Conservation (phyloP, 2,329 filamentous ascomycete species). For the Purpureocillium lavendulum region DNA sequence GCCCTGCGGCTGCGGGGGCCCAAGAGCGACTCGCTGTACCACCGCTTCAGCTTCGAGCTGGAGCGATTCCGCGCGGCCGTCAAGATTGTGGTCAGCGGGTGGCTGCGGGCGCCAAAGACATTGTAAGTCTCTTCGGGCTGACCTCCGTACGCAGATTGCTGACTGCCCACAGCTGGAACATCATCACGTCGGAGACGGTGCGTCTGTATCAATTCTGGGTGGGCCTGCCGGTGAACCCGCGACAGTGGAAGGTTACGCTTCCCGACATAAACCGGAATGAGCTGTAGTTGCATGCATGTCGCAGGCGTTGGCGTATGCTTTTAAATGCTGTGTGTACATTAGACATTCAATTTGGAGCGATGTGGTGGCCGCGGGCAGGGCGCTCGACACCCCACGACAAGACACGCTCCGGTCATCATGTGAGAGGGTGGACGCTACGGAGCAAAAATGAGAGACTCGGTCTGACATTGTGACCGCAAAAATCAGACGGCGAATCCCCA, state of each 20-base stretch:
- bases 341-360: too few relatives aligned
- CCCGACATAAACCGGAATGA: conserved; percentile 37
- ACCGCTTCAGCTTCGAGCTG: conserved; percentile 57
- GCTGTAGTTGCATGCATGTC: conserved; percentile 24
- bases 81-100: conserved; percentile 60
- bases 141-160: background rate
- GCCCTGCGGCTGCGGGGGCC: conserved; percentile 16
- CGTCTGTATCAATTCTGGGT: conserved; percentile 43
- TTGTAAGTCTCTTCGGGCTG: conserved; percentile 49
- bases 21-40: conserved; percentile 28
- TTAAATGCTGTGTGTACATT: too few relatives aligned
- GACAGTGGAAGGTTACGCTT: conserved; percentile 37
- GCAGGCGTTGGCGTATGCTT: background rate
- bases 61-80: conserved; percentile 52
- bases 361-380: too few relatives aligned
- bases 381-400: too few relatives aligned
- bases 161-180: conserved; percentile 27
- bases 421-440: too few relatives aligned
- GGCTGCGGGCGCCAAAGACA: conserved; percentile 58
- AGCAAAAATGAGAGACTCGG: too few relatives aligned
- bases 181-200: conserved; percentile 33
- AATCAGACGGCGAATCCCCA: too few relatives aligned
- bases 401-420: too few relatives aligned
- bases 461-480: too few relatives aligned
- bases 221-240: conserved; percentile 41